Base-by-base conservation (phyloP, 2,329 filamentous ascomycete genomes). In the Knoxdaviesia capensis region DNA sequence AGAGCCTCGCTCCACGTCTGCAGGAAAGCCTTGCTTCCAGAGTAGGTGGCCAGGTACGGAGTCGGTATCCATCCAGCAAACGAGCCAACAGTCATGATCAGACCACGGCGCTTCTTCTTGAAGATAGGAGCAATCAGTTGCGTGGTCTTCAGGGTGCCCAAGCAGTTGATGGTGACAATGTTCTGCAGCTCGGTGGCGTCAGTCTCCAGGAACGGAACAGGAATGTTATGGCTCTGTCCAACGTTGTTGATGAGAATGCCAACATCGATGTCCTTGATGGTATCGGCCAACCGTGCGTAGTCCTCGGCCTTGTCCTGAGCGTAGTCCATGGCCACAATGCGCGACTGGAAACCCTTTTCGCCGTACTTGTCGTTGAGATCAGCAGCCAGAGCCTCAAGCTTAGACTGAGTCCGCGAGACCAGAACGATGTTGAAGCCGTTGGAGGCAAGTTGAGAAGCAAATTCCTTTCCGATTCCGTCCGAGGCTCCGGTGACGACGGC, bases 391-490 rank as follows among this genome's bases (percentile, higher is more conserved):
- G 74, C 60, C 43, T 83, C 74, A 50, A 98, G 78, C 63, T 98
- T 98, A 36, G 84, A 84, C 50, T 81, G 71, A n/a, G 92, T 96
- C 53, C 92, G 87, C 38, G 90, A 96, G 47, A 98, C 79, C 51
- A 98, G 83, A 47, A 98, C 66, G 51, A 96, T 68, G 62, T 94
- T 96, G 74, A 88, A 98, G 53, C 87, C 87, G 57, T 90, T 87
- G 47, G 74, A 68, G 29, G 90, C 87, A 44, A 98, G 77, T 59
- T 96, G 86, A 32, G 80, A 69, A 34, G 88, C 85, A 57, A 85
- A 98, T 64, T 98, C 90, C 63, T 94, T 96, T 56, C 90, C 90
- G 48, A 98, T 77, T 48, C 90, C 92, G 60, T 98, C 90, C 7
- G 87, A 94, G 41, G 88, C 90, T 48, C 90, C 90, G 30, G 90